A percentile compares a stretch with the other conserved stretches of the same genome.
Conservation (phyloP, 331 rosid species). For the Ulmus americana region DNA sequence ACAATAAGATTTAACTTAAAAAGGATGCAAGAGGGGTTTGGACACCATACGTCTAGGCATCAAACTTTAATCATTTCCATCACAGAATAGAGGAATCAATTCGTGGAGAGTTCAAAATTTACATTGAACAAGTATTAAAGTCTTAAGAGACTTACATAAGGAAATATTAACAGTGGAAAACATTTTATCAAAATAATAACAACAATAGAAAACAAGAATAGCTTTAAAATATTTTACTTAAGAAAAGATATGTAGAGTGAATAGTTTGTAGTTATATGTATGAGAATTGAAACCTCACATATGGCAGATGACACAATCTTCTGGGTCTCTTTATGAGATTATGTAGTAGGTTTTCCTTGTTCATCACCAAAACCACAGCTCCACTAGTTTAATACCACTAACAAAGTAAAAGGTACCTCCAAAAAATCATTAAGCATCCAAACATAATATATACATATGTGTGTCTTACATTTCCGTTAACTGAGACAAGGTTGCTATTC, state of each 20-base stretch:
- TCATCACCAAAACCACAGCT: conserved; percentile 15
- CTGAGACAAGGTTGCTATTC: conserved; percentile 28
- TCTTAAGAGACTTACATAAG: not conserved
- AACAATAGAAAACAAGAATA: too few relatives aligned
- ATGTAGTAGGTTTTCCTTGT: conserved; percentile 44
- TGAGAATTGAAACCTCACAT: conserved; percentile 32
- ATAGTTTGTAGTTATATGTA: not conserved
- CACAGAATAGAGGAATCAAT: not conserved
- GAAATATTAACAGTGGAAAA: not conserved
- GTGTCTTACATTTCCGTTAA: conserved; percentile 60
- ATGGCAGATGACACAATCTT: conserved; percentile 31
- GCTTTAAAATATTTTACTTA: too few relatives aligned
- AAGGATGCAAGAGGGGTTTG: not conserved
- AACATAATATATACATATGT: not conserved
- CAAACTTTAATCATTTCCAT: not conserved
- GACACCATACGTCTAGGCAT: not conserved
- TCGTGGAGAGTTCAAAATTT: too few relatives aligned
- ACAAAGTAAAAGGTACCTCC: not conserved
- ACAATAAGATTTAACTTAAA: conserved; percentile 2
- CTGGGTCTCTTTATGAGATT: conserved; percentile 36
- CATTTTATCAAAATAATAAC: not conserved
- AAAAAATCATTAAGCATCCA: conserved; percentile 1
- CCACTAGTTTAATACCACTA: conserved; percentile 10
- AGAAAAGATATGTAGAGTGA: too few relatives aligned
- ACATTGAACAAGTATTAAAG: too few relatives aligned